Conservation (phyloP, 306 rosid species). For the Myrica gale region DNA sequence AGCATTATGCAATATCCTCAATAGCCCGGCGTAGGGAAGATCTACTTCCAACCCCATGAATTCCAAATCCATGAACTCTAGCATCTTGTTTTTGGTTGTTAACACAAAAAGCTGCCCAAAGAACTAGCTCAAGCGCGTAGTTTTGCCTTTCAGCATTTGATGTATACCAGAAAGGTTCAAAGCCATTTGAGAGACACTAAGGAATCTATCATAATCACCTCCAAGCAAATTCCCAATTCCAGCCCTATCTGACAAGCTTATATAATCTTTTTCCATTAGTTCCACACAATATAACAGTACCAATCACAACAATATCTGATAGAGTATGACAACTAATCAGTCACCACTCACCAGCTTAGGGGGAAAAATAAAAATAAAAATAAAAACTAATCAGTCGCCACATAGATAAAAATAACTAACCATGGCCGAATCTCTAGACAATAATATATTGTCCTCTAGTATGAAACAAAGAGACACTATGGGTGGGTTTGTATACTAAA, state of each 20-base stretch:
- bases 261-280: not conserved
- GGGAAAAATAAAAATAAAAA: no score
- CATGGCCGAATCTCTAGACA: not conserved
- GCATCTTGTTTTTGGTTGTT: no score
- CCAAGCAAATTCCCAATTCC: not conserved
- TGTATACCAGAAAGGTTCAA: no score
- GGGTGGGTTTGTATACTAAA: no score
- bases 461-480: not conserved
- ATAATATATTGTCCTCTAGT: not conserved
- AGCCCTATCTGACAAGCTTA: not conserved
- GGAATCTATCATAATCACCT: not conserved
- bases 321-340: not conserved
- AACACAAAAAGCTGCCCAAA: no score
- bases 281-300: not conserved
- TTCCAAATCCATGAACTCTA: no score
- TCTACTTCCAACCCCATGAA: no score
- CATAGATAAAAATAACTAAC: not conserved
- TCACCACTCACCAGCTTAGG: no score
- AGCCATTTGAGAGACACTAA: conserved; percentile 4
- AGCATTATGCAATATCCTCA: no score
- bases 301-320: not conserved
- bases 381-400: not conserved
- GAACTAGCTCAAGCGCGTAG: no score
- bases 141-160: no score
- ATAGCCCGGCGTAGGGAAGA: no score